Percentiles rank a stretch among this genome's conserved stretches.
Conservation (phyloP, 331 rosid species). For the Quercus phellos region DNA sequence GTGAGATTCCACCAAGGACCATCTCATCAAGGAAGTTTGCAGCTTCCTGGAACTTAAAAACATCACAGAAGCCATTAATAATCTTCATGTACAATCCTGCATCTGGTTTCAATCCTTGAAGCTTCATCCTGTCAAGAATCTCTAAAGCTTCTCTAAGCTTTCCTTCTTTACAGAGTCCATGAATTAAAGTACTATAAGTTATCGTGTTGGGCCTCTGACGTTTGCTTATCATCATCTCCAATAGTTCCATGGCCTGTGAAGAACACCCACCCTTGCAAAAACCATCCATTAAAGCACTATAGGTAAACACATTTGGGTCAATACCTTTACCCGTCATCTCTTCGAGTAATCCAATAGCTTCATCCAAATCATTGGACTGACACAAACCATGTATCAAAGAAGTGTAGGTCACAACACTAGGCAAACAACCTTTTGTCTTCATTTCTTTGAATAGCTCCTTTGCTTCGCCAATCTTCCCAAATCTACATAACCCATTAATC, state of each 20-base stretch:
- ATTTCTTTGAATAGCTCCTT: conserved; percentile 68
- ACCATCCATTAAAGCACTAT: conserved; percentile 76
- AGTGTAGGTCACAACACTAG: conserved; percentile 77
- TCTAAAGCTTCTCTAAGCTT: conserved; percentile 65
- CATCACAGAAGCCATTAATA: conserved; percentile 57
- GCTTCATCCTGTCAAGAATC: conserved; percentile 88
- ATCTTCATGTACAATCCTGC: conserved; percentile 76
- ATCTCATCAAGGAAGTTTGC: conserved; percentile 91
- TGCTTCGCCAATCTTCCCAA: conserved; percentile 59
- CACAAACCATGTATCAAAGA: conserved; percentile 81
- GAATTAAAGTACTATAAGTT: conserved; percentile 66
- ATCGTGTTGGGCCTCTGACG: conserved; percentile 57
- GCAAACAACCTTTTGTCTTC: conserved; percentile 50
- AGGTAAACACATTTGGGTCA: conserved; percentile 80
- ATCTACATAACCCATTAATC: conserved; percentile 69
- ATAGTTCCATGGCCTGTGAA: conserved; percentile 54
- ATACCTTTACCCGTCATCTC: conserved; percentile 59
- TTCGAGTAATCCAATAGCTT: conserved; percentile 57
- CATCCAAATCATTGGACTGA: conserved; percentile 51
- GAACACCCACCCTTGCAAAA: conserved; percentile 73
- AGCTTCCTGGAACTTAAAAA: conserved; percentile 59
- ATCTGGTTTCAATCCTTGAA: conserved; percentile 81
- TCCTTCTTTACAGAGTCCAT: conserved; percentile 76
- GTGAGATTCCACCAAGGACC: conserved; percentile 62
- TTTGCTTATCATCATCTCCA: conserved; percentile 55